Percentiles rank a stretch among this genome's conserved stretches.
Evolutionary conservation across 2,329 filamentous ascomycete genomes (phyloP).

Genomic region (Amesomyces nigricolor): DNA sequence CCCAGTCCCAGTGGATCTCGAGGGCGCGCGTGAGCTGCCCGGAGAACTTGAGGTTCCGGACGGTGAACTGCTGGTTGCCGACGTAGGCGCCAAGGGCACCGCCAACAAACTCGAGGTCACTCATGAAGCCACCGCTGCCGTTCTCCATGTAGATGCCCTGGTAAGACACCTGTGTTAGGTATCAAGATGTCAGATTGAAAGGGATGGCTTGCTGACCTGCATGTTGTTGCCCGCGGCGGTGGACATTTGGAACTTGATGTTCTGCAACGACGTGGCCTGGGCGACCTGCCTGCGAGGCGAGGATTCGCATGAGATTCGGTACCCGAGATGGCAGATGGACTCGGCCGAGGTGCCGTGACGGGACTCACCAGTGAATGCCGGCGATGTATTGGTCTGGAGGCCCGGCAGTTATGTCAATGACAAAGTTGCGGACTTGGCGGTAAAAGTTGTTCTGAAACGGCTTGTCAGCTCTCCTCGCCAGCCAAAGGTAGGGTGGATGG

Average conservation of each 20-base stretch:
- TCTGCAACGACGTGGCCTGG: conserved; percentile 67
- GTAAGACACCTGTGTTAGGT: conserved; percentile 62
- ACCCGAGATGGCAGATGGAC: too few species aligned
- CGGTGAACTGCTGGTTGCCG: conserved; percentile 83
- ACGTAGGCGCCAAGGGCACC: conserved; percentile 72
- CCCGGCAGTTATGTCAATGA: not conserved
- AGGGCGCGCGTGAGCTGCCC: conserved; percentile 71
- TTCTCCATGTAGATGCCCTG: conserved; percentile 84
- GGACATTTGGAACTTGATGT: conserved; percentile 74
- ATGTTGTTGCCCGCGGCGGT: conserved; percentile 57
- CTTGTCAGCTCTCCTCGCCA: too few species aligned
- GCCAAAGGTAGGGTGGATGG: too few species aligned
- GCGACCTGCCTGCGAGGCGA: too few species aligned
- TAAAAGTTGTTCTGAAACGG: too few species aligned
- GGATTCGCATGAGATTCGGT: too few species aligned
- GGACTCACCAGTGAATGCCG: conserved; percentile 1
- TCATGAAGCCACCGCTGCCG: conserved; percentile 77
- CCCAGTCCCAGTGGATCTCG: conserved; percentile 93
- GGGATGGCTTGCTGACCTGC: too few species aligned
- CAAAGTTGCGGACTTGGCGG: conserved; percentile 1
- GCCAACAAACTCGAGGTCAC: conserved; percentile 78
- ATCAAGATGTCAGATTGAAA: too few species aligned
- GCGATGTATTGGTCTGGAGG: not conserved
- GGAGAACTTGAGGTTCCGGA: conserved; percentile 75
- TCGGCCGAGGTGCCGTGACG: too few species aligned